Evolutionary conservation across 2,329 filamentous ascomycete genomes (phyloP).

Genomic region (Pseudocercospora fijiensis): DNA sequence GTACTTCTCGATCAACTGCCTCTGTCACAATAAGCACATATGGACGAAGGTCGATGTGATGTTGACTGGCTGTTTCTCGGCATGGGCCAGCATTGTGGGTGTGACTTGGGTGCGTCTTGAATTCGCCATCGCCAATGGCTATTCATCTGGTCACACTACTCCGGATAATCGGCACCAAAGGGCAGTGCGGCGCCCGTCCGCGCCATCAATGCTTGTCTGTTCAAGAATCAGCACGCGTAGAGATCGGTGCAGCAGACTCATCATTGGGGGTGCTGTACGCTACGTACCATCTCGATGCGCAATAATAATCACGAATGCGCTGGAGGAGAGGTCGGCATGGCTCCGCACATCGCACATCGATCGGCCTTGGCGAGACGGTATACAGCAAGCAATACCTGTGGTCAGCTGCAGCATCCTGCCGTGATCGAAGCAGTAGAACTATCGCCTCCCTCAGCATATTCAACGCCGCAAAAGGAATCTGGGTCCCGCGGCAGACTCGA

Average conservation of each 20-base stretch:
- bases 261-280: background rate
- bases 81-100: background rate
- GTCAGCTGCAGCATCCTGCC: background rate
- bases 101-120: background rate
- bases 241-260: background rate
- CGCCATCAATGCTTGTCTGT: background rate
- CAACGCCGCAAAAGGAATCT: background rate
- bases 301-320: background rate
- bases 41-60: background rate
- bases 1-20: constrained; percentile 2
- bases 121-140: background rate
- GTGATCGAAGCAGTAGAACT: background rate
- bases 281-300: background rate
- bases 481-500: background rate
- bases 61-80: background rate
- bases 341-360: no score
- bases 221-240: background rate
- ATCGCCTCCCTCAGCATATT: background rate
- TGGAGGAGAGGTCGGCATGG: no score
- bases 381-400: background rate
- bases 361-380: background rate
- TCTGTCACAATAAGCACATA: background rate
- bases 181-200: background rate
- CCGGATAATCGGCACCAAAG: background rate
- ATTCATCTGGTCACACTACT: background rate